Percentiles rank a stretch among this genome's conserved stretches.
Conservation (phyloP, 257 asterid genomes). For the Haberlea rhodopensis region DNA sequence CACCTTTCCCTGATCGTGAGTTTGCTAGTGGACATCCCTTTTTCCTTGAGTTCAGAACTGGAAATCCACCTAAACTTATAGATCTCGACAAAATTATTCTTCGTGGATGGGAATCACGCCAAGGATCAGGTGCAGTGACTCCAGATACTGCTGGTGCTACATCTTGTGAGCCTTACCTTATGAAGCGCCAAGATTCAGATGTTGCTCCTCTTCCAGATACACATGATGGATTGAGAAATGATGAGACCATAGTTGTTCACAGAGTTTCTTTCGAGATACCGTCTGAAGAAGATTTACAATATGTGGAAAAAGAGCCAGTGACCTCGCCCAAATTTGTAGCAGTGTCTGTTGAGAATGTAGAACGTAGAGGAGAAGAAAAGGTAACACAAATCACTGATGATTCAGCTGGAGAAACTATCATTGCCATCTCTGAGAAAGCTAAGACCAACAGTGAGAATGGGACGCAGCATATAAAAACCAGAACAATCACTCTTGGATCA, state of each 20-base stretch:
- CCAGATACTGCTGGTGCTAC: constrained; percentile 54
- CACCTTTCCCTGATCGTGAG: constrained; percentile 74
- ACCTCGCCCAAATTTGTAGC: constrained; percentile 29
- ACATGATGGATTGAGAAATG: constrained; percentile 31
- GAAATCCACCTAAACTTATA: constrained; percentile 57
- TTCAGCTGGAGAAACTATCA: constrained; percentile 33
- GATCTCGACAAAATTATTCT: constrained; percentile 74
- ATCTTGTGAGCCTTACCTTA: constrained; percentile 27
- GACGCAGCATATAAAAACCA: constrained; percentile 38
- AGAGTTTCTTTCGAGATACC: constrained; percentile 83
- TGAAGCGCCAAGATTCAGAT: constrained; percentile 51
- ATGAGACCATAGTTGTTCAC: constrained; percentile 39
- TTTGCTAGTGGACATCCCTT: constrained; percentile 49
- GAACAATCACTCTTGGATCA: constrained; percentile 75
- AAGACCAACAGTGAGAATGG: constrained; percentile 37
- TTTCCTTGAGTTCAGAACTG: constrained; percentile 57
- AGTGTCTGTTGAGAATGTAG: constrained; percentile 34
- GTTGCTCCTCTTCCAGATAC: constrained; percentile 39
- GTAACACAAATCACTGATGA: constrained; percentile 15
- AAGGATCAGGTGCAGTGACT: constrained; percentile 66
- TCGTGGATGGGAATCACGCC: constrained; percentile 66
- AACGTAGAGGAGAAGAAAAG: constrained; percentile 27
- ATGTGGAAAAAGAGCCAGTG: constrained; percentile 56
- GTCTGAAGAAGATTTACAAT: constrained; percentile 57
- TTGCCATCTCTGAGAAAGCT: constrained; percentile 31